phyloP scores from a whole-genome alignment of 2,329 filamentous ascomycete genomes.

The Diplodia mutila region DNA sequence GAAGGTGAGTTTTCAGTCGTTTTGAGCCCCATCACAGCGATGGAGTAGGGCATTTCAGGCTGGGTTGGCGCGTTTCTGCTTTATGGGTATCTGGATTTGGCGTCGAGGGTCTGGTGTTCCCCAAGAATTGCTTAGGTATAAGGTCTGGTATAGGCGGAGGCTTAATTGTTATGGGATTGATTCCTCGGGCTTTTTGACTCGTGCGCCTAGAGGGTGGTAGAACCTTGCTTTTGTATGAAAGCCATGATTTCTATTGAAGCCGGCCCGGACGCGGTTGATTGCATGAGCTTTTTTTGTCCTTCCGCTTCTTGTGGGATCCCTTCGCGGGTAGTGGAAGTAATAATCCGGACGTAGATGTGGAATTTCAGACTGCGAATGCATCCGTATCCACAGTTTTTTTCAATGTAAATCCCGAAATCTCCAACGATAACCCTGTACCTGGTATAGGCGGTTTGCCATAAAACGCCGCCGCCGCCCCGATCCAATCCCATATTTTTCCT shows the following conservation, averaged over 20 bases:
- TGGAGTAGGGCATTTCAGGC: background rate
- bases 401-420: background rate
- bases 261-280: background rate
- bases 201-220: background rate
- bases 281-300: background rate
- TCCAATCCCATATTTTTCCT: background rate
- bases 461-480: background rate
- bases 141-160: background rate
- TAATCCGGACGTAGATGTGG: too few species aligned
- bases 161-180: background rate
- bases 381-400: too few species aligned
- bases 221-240: background rate
- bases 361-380: too few species aligned
- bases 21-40: background rate
- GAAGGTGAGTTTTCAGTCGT: background rate
- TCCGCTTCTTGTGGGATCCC: too few species aligned
- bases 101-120: background rate
- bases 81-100: background rate
- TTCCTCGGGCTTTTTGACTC: background rate
- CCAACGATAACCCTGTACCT: background rate
- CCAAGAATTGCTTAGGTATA: too few species aligned
- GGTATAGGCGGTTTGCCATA: background rate
- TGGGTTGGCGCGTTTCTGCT: background rate
- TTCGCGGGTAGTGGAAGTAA: too few species aligned
- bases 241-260: background rate